A percentile compares a stretch with the other conserved stretches of the same genome.
These are phyloP conservation scores for Quercus bicolor DNA, from an alignment of 306 rosid species.

Conservation along the genomic window DNA sequence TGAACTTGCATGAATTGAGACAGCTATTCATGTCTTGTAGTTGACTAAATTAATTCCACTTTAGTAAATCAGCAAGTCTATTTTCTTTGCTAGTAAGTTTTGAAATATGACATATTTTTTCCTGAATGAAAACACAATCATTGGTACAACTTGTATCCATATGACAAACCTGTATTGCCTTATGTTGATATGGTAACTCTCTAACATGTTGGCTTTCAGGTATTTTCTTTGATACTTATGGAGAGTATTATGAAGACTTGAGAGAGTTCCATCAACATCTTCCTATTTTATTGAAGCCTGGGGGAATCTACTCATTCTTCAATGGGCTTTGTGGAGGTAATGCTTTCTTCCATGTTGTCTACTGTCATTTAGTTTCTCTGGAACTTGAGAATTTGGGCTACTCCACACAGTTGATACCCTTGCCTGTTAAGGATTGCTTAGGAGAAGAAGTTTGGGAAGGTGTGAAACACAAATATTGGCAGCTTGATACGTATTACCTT, in stretches of 20 bases:
- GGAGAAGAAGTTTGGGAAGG: constrained; percentile 88
- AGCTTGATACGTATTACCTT: constrained; percentile 87
- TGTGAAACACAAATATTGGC: constrained; percentile 96
- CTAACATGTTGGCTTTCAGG: constrained; percentile 40
- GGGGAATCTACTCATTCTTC: constrained; percentile 85
- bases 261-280: constrained; percentile 93
- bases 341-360: constrained; percentile 91
- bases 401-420: constrained; percentile 79
- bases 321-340: constrained; percentile 95
- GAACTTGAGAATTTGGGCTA: constrained; percentile 87
- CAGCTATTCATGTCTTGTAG: neutral
- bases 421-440: constrained; percentile 91
- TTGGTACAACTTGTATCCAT: neutral
- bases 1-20: neutral
- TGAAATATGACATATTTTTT: neutral
- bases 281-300: constrained; percentile 69
- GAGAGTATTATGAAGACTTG: constrained; percentile 87
- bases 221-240: constrained; percentile 92
- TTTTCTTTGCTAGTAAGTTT: neutral
- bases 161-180: neutral
- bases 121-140: neutral
- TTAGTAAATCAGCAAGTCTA: neutral
- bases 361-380: constrained; percentile 80
- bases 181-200: neutral
- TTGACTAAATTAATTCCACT: neutral